phyloP scores from a whole-genome alignment of 2,329 filamentous ascomycete species.

The Xylariaceae sp. region DNA sequence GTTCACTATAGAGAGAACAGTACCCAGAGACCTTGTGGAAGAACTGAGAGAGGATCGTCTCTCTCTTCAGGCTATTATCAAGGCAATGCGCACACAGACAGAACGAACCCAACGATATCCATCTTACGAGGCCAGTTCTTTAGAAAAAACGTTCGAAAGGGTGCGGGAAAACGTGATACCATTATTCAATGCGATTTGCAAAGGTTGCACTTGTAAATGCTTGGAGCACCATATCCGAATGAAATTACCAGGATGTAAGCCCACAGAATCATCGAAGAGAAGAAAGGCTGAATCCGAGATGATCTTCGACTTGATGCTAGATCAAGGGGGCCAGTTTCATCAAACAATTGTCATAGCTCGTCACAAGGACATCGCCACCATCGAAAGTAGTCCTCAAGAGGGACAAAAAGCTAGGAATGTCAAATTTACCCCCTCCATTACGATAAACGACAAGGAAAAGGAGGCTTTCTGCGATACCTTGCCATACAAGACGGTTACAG shows the following conservation, averaged over 20 bases:
- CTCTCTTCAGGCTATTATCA: conserved; percentile 10
- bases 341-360: background rate
- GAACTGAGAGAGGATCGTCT: conserved; percentile 4
- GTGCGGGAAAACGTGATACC: background rate
- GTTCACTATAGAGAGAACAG: conserved; percentile 1
- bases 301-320: background rate
- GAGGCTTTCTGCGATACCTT: background rate
- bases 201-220: background rate
- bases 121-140: background rate
- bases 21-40: background rate
- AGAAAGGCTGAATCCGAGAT: background rate
- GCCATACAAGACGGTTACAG: background rate
- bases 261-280: background rate
- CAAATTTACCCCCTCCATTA: background rate
- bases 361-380: background rate
- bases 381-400: background rate
- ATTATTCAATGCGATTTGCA: conserved; percentile 3
- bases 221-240: background rate
- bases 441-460: background rate
- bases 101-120: background rate
- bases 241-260: too few species aligned
- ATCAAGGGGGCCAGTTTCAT: background rate
- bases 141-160: background rate
- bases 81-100: background rate
- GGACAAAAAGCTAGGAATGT: background rate